Evolutionary conservation across 129 eudicot genomes (phyloP).

Genomic region (Saposhnikovia divaricata): DNA sequence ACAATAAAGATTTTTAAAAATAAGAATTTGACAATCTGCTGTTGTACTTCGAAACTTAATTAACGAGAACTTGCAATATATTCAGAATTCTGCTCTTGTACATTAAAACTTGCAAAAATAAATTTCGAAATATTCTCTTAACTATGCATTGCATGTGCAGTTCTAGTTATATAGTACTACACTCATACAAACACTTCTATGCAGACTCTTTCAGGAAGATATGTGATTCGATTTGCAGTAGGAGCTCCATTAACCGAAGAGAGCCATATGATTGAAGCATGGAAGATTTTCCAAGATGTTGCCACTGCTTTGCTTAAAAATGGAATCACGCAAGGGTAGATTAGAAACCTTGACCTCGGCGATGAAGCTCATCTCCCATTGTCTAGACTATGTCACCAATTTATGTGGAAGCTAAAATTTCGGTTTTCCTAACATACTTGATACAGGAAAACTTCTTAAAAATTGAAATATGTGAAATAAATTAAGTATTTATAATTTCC

Average conservation of each 20-base stretch:
- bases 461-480: neutral
- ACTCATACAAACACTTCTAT: neutral
- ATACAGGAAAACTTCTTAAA: neutral
- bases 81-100: neutral
- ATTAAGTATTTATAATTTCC: neutral
- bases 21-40: neutral
- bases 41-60: neutral
- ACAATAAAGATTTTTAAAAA: neutral
- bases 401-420: neutral
- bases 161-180: neutral
- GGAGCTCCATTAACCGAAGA: conserved; percentile 98
- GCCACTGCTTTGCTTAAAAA: conserved; percentile 39
- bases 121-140: neutral
- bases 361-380: neutral
- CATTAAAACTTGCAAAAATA: neutral
- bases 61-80: too few species aligned
- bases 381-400: neutral
- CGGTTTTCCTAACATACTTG: neutral
- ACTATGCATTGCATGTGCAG: neutral
- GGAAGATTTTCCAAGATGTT: conserved; percentile 71
- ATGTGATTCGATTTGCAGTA: conserved; percentile 61
- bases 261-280: conserved; percentile 59
- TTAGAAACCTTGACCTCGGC: neutral
- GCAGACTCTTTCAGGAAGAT: conserved; percentile 67
- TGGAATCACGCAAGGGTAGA: neutral